phyloP scores from a whole-genome alignment of 2,329 filamentous ascomycete species.

The Aspergillus spinulosporus region DNA sequence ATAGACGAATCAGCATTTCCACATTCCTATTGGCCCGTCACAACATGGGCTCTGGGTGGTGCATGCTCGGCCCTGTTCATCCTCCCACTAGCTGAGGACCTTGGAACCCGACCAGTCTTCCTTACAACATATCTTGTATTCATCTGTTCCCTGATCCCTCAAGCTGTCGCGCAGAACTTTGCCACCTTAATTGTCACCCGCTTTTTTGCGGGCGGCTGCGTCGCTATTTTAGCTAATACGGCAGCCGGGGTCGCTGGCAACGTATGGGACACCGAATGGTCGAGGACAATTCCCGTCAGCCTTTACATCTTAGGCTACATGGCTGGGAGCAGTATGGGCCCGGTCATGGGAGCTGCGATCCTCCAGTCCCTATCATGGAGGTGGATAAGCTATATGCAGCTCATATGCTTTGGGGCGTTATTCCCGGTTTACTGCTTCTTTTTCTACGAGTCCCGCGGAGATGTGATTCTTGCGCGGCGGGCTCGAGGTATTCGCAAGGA shows the following conservation, averaged over 20 bases:
- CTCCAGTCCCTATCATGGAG: slow-evolving; percentile 13
- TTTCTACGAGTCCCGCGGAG: slow-evolving; percentile 44
- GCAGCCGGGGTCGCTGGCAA: slow-evolving; percentile 34
- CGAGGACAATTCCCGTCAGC: slow-evolving; percentile 40
- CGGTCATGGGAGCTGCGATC: slow-evolving; percentile 46
- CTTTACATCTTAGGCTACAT: slow-evolving; percentile 46
- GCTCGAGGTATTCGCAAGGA: slow-evolving; percentile 38
- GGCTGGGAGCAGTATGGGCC: slow-evolving; percentile 46
- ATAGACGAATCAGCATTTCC: slow-evolving; percentile 20
- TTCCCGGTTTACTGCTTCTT: slow-evolving; percentile 44
- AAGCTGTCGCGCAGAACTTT: slow-evolving; percentile 48
- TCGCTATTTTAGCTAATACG: slow-evolving; percentile 43
- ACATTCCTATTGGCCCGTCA: slow-evolving; percentile 25
- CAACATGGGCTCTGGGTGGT: slow-evolving; percentile 24
- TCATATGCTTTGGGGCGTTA: slow-evolving; percentile 41
- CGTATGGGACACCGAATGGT: slow-evolving; percentile 34
- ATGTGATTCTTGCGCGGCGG: slow-evolving; percentile 41
- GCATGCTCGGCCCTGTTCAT: slow-evolving; percentile 22
- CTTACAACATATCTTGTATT: slow-evolving; percentile 40
- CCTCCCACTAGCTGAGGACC: slow-evolving; percentile 24
- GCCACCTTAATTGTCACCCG: slow-evolving; percentile 47
- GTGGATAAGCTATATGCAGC: slow-evolving; percentile 31
- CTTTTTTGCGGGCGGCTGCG: slow-evolving; percentile 47
- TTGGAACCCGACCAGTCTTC: slow-evolving; percentile 39
- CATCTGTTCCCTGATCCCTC: slow-evolving; percentile 46